Evolutionary conservation across 345 rosid genomes (phyloP).

Genomic region (Pelargonium nanum): DNA sequence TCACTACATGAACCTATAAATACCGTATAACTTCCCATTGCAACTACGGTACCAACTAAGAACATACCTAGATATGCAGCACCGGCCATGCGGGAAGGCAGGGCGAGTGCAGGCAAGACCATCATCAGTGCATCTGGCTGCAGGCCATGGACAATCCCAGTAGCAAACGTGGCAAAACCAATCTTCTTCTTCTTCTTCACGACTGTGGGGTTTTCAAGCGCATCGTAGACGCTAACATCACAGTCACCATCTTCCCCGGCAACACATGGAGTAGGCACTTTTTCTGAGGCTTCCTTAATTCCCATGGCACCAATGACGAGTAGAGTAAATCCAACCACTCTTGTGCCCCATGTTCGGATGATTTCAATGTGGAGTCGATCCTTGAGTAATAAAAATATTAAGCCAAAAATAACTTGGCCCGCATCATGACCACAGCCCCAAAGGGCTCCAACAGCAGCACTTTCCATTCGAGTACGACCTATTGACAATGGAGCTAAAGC

Average conservation of each 20-base stretch:
- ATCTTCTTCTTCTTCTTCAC: constrained; percentile 53
- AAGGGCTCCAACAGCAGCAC: constrained; percentile 90
- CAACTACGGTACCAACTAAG: constrained; percentile 73
- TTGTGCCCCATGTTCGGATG: constrained; percentile 81
- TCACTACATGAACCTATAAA: constrained; percentile 81
- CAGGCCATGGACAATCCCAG: constrained; percentile 83
- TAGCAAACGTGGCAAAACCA: constrained; percentile 90
- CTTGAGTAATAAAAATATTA: constrained; percentile 67
- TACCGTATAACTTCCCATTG: constrained; percentile 96
- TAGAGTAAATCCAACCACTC: constrained; percentile 74
- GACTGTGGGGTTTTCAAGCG: constrained; percentile 33
- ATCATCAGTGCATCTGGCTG: constrained; percentile 97
- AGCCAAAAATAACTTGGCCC: constrained; percentile 87
- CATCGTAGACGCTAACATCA: constrained; percentile 40
- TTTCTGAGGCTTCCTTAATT: constrained; percentile 77
- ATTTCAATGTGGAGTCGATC: constrained; percentile 81
- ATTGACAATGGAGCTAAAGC: constrained; percentile 94
- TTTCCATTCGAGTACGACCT: constrained; percentile 71
- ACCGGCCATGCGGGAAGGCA: constrained; percentile 84
- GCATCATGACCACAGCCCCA: constrained; percentile 99
- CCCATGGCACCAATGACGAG: constrained; percentile 86
- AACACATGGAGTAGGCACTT: constrained; percentile 60
- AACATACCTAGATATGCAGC: constrained; percentile 87
- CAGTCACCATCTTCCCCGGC: constrained; percentile 71
- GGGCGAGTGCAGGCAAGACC: constrained; percentile 84